Base-by-base conservation (phyloP, 306 rosid species). In the Cucurbita maxima region DNA sequence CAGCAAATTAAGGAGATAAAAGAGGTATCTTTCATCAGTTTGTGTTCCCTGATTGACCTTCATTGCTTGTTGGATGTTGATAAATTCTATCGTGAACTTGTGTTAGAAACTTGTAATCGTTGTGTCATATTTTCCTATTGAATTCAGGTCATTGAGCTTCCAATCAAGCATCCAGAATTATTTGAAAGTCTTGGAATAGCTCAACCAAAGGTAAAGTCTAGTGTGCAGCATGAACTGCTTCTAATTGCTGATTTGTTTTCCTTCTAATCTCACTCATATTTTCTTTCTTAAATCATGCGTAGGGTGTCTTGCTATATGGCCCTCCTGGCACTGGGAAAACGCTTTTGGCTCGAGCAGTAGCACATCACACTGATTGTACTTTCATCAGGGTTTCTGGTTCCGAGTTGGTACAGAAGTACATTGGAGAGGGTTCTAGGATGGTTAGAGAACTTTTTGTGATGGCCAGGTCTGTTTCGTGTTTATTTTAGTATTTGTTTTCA, bases 161-260 rank as follows among this genome's bases (percentile, higher is more conserved):
- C 98, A 22, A 94, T 94, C 55, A 94, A 94, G 76, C 98, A 94
- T 81, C 98, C 98, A 14, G 98, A 94, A 81, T 81, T 94, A 75
- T 94, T 94, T 58, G 98, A 94, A 82, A 94, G 98, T 83, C 98
- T 94, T 82, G 98, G 98, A 85, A 94, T 94, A 71, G 98, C 98
- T 76, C 98, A 94, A 77, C 98, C 98, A 40, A 90, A 94, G 98
- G 98, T 94, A 83, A 14, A 5, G 30, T 72, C 13, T 55, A n/a
- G 45, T 61, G 47, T 37, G 56, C 58, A 77, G 8, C 34, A 30
- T 30, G 34, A 30, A 18, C 51, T 63, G 11, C 15, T 62, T 18
- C 72, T 20, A 40, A 9, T 63, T 63, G 48, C 57, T 80, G 47
- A 25, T 22, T 18, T 63, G 4, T 52, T 75, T 60, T 60, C 15